phyloP scores from a whole-genome alignment of 495 filamentous ascomycete genomes.

The Lasiosphaeris hirsuta region DNA sequence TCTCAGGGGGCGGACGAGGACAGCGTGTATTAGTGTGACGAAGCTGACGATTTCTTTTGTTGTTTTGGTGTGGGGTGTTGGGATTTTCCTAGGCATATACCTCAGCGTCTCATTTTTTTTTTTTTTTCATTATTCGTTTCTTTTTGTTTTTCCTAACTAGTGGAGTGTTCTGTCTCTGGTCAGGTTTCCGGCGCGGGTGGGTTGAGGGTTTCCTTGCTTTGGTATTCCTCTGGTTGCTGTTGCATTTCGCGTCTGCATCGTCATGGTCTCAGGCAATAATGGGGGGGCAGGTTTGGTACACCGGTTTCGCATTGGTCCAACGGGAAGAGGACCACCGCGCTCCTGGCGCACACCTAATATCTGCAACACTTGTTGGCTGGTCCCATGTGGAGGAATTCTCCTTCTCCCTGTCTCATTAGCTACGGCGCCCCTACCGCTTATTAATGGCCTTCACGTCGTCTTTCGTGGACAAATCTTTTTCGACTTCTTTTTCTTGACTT shows the following conservation, averaged over 20 bases:
- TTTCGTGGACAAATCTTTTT: constrained; percentile 17
- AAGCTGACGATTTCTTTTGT: constrained; percentile 47
- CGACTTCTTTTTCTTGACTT: constrained; percentile 19
- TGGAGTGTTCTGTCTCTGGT: constrained; percentile 17
- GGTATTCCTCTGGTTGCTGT: constrained; percentile 21
- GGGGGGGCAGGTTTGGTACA: constrained; percentile 42
- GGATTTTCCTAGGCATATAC: constrained; percentile 50
- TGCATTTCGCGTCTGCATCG: constrained; percentile 40
- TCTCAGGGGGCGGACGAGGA: constrained; percentile 59
- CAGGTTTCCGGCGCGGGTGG: constrained; percentile 28
- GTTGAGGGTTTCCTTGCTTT: constrained; percentile 27
- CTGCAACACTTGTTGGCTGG: constrained; percentile 50
- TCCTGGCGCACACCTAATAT: constrained; percentile 50
- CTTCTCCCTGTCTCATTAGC: constrained; percentile 49
- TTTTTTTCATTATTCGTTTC: constrained; percentile 30
- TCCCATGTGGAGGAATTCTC: constrained; percentile 43
- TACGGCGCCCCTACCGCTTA: constrained; percentile 44
- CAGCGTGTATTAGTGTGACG: constrained; percentile 54
- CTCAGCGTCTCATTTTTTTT: constrained; percentile 26
- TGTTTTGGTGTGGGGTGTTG: constrained; percentile 30
- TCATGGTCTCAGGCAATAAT: constrained; percentile 44
- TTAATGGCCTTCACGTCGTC: constrained; percentile 35
- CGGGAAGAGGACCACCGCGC: constrained; percentile 38
- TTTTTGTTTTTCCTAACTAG: constrained; percentile 25
- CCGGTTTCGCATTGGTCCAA: constrained; percentile 42